These are phyloP conservation scores for Vanrija sp. DNA, from an alignment of 1,284 basidiomycete genomes.

Conservation along the genomic window DNA sequence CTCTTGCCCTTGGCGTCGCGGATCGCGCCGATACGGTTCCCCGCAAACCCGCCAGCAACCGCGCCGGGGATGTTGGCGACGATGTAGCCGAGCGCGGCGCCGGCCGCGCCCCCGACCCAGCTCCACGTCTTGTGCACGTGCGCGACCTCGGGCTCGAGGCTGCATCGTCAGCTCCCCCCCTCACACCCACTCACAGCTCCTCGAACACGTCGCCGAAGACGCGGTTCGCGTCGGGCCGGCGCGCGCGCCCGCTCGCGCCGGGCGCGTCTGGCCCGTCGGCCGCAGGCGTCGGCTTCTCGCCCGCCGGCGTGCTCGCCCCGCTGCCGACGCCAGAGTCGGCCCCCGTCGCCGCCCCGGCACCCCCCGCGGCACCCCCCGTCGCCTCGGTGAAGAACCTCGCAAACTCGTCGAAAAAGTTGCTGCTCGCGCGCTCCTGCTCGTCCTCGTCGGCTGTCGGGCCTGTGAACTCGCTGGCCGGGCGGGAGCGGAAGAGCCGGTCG, in stretches of 20 bases:
- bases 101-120: constrained; percentile 60
- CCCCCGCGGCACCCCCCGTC: constrained; percentile 21
- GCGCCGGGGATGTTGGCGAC: constrained; percentile 79
- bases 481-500: constrained; percentile 60
- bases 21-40: constrained; percentile 78
- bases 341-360: background rate
- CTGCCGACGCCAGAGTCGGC: constrained; percentile 2
- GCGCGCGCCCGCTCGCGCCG: constrained; percentile 13
- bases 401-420: constrained; percentile 74
- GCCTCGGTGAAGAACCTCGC: constrained; percentile 60
- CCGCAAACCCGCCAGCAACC: constrained; percentile 60
- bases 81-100: constrained; percentile 72
- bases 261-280: constrained; percentile 5
- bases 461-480: constrained; percentile 32
- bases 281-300: constrained; percentile 4
- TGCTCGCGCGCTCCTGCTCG: constrained; percentile 61
- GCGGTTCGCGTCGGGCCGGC: constrained; percentile 67
- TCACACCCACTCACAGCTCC: constrained; percentile 56
- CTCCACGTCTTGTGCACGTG: constrained; percentile 46
- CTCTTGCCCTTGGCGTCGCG: constrained; percentile 90
- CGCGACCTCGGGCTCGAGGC: constrained; percentile 48
- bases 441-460: constrained; percentile 38
- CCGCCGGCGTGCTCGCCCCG: background rate
- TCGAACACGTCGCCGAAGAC: constrained; percentile 88
- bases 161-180: constrained; percentile 9